These are phyloP conservation scores for Linderniella brevidens DNA, from an alignment of 257 asterid species.

Conservation along the genomic window DNA sequence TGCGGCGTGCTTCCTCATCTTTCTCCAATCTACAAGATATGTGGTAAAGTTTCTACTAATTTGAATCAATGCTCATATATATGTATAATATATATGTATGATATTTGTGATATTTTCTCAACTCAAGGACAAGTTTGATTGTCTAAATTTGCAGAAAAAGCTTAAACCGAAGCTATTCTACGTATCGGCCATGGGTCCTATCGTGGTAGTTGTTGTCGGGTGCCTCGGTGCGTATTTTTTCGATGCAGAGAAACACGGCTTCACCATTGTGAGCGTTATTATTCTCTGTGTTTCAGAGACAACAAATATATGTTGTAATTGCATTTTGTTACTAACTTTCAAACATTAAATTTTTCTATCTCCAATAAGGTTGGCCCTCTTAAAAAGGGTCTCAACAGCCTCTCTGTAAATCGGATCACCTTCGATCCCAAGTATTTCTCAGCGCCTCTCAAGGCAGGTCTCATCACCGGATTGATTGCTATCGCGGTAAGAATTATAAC, in stretches of 20 bases:
- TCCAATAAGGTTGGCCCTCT: constrained; percentile 46
- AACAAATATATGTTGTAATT: background rate
- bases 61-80: no score
- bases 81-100: no score
- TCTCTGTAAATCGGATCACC: constrained; percentile 24
- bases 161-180: constrained; percentile 50
- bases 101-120: no score
- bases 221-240: constrained; percentile 43
- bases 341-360: no score
- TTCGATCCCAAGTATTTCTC: constrained; percentile 28
- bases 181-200: constrained; percentile 82
- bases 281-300: background rate
- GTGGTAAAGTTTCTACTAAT: background rate
- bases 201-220: constrained; percentile 44
- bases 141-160: constrained; percentile 29
- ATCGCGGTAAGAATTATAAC: constrained; percentile 31
- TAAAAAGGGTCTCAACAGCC: constrained; percentile 48
- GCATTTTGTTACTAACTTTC: background rate
- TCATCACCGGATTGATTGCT: constrained; percentile 57
- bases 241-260: constrained; percentile 31
- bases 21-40: constrained; percentile 1
- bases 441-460: constrained; percentile 45
- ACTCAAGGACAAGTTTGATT: no score
- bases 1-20: background rate
- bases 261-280: constrained; percentile 35